Evolutionary conservation across 179 eudicot genomes (phyloP).

Genomic region (Heliamphora pulchella): DNA sequence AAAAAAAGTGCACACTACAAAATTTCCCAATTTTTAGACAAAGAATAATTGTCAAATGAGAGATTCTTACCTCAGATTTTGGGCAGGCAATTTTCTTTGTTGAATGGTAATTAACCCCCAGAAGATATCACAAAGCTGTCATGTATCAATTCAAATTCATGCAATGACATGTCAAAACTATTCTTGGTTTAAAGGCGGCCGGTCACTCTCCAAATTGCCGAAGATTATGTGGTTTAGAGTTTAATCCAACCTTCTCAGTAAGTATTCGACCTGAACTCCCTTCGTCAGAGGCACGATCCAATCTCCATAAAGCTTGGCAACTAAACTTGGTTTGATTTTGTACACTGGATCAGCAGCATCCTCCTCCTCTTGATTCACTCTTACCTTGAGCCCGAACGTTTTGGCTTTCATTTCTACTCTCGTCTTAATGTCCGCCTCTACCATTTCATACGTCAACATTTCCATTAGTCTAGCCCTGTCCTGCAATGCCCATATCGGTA

Average conservation of each 20-base stretch:
- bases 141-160: too few relatives aligned
- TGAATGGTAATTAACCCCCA: too few relatives aligned
- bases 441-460: constrained; percentile 51
- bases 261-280: constrained; percentile 57
- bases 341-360: constrained; percentile 35
- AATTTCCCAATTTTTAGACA: too few relatives aligned
- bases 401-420: constrained; percentile 58
- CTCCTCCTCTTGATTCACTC: constrained; percentile 26
- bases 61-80: too few relatives aligned
- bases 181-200: too few relatives aligned
- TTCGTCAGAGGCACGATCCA: constrained; percentile 73
- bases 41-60: too few relatives aligned
- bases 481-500: constrained; percentile 23
- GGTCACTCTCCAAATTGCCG: background rate
- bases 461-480: constrained; percentile 47
- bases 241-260: constrained; percentile 60
- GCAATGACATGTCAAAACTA: too few relatives aligned
- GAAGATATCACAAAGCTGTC: too few relatives aligned
- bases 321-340: constrained; percentile 51
- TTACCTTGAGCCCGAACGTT: constrained; percentile 41
- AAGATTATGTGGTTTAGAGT: background rate
- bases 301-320: constrained; percentile 54
- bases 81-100: too few relatives aligned
- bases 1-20: too few relatives aligned
- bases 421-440: constrained; percentile 44